Conservation (phyloP, 306 rosid genomes). For the Rubus parviflorus region DNA sequence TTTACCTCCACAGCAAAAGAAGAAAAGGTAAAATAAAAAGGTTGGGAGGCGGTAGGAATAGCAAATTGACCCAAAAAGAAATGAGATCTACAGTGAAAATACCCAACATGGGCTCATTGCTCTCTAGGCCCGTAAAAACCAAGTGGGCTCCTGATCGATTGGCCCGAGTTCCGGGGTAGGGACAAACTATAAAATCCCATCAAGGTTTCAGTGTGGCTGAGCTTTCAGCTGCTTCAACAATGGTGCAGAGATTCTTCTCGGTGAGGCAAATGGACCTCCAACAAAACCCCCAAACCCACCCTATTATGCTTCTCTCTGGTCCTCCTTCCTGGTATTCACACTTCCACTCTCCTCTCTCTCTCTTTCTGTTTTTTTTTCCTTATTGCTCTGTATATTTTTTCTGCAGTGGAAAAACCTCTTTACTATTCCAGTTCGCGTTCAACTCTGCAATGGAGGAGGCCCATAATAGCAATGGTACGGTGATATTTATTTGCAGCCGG, state of each 20-base stretch:
- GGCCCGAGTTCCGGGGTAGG: too few relatives aligned
- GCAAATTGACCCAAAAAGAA: not conserved
- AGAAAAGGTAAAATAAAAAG: not conserved
- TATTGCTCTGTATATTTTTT: not conserved
- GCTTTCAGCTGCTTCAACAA: not conserved
- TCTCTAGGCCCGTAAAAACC: too few relatives aligned
- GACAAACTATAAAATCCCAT: too few relatives aligned
- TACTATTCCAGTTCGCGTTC: slow-evolving; percentile 81
- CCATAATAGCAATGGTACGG: slow-evolving; percentile 31
- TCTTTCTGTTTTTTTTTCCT: too few relatives aligned
- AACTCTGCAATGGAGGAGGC: slow-evolving; percentile 29
- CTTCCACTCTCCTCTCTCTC: not conserved
- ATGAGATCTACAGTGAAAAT: too few relatives aligned
- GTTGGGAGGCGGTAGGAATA: not conserved
- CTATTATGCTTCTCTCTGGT: slow-evolving; percentile 66
- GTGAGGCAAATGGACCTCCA: slow-evolving; percentile 22
- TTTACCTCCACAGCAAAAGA: not conserved
- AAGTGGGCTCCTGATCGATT: too few relatives aligned
- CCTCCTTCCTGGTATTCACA: slow-evolving; percentile 69
- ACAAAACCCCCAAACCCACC: slow-evolving; percentile 23
- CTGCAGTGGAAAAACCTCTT: slow-evolving; percentile 76
- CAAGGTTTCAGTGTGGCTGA: too few relatives aligned
- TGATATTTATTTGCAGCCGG: slow-evolving; percentile 70
- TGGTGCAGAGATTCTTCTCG: slow-evolving; percentile 45
- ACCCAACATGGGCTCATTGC: too few relatives aligned